Percentiles rank a stretch among this genome's conserved stretches.
phyloP scores from a whole-genome alignment of 2,329 filamentous ascomycete genomes.

The Zymoseptoria crescenta region DNA sequence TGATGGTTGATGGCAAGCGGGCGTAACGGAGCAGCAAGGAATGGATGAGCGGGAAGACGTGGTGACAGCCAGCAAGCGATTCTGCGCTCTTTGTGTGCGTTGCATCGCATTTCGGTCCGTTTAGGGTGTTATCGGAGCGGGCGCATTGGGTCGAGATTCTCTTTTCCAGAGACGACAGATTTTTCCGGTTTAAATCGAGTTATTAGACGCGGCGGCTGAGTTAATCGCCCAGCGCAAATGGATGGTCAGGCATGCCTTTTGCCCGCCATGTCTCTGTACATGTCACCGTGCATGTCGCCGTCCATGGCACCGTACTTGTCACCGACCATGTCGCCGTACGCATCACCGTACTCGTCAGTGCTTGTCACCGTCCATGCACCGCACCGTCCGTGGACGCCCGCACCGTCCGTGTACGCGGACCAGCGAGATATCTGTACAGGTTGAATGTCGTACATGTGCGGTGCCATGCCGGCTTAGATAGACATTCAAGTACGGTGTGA shows the following conservation, averaged over 20 bases:
- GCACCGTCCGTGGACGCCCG: no score
- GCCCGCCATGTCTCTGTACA: no score
- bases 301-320: background rate
- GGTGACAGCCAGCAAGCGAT: background rate
- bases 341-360: no score
- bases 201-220: background rate
- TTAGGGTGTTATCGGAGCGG: background rate
- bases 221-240: background rate
- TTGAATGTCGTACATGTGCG: no score
- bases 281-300: background rate
- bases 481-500: background rate
- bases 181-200: background rate
- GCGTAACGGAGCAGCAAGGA: background rate
- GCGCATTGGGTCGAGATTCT: background rate
- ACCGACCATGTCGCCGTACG: background rate
- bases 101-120: background rate
- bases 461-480: no score
- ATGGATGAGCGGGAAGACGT: background rate
- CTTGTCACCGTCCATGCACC: background rate
- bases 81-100: background rate
- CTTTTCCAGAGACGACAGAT: background rate
- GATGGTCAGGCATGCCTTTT: background rate
- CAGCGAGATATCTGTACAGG: no score
- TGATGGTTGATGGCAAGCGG: no score
- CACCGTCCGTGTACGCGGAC: no score